phyloP scores from a whole-genome alignment of 148 eudicot species.

The Simmondsia chinensis region DNA sequence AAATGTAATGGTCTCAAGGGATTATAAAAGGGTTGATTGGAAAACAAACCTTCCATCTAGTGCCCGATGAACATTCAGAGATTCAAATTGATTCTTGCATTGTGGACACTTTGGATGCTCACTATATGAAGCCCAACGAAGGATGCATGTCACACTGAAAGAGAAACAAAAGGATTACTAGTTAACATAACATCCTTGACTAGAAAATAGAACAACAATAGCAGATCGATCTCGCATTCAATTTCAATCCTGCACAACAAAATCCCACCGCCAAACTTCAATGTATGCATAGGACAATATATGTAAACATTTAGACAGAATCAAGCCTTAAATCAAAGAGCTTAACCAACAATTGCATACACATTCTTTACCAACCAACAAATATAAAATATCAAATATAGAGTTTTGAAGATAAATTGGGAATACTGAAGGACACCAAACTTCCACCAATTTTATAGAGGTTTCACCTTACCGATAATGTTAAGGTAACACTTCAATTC shows the following conservation, averaged over 20 bases:
- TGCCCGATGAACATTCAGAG: constrained; percentile 59
- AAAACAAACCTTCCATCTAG: constrained; percentile 76
- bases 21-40: not conserved
- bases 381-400: not conserved
- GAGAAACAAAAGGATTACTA: not conserved
- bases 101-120: constrained; percentile 84
- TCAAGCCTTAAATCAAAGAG: no score
- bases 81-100: constrained; percentile 82
- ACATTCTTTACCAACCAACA: not conserved
- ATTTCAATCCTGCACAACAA: no score
- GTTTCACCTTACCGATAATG: no score
- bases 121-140: constrained; percentile 81
- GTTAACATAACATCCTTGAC: not conserved
- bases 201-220: not conserved
- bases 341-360: not conserved
- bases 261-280: no score
- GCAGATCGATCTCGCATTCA: no score
- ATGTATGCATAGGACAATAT: no score
- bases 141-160: constrained; percentile 77
- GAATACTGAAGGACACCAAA: no score
- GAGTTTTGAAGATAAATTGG: no score
- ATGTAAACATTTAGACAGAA: no score
- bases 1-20: no score
- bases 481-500: no score
- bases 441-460: no score